Evolutionary conservation across 306 rosid genomes (phyloP), one percentile per base, ranked within the genome.

Genomic region (Vigna mungo): DNA sequence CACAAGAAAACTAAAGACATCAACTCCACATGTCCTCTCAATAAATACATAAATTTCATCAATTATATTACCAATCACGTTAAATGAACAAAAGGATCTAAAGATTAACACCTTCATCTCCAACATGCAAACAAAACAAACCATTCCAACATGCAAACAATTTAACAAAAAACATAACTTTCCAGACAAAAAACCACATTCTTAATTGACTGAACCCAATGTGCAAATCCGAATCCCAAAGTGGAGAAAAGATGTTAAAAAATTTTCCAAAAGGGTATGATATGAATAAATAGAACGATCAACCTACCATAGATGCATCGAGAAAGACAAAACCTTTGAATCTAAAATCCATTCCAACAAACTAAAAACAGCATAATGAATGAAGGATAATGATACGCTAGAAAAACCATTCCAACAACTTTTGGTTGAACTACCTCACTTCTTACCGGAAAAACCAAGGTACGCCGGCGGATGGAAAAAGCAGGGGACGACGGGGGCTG

Each of bases 211-310:
- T 62, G 74, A 84, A 67, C 54, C 61, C 71, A 54, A 20, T 75
- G 80, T 76, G 82, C 74, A 80, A 80, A 72, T 72, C 68, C 64
- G 80, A 72, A 81, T 84, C 70, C 23, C n/a, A 71, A 21, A 69
- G 27, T 5, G 18, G 1, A 71, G 44, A 71, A 4, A 21, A 0
- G 14, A 59, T 30, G 2, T 4, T 34, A 74, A 49, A 11, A 48
- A 76, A 75, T 73, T 41, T 15, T 58, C 48, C 10, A 56, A 16
- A 43, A 39, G 27, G 70, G 43, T 15, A 15, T n/a, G 83, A 82
- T 78, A 72, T 25, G 46, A 74, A 66, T 47, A 54, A 53, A 65
- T 6, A 25, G 2, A 84, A 73, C 36, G 74, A 79, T 75, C 84
- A 61, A 41, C 44, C 68, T 64, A 82, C 15, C 55, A 39, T 54